A percentile compares a stretch with the other conserved stretches of the same genome.
Evolutionary conservation across 2,329 filamentous ascomycete species (phyloP).

Genomic region (Teratosphaeria destructans): DNA sequence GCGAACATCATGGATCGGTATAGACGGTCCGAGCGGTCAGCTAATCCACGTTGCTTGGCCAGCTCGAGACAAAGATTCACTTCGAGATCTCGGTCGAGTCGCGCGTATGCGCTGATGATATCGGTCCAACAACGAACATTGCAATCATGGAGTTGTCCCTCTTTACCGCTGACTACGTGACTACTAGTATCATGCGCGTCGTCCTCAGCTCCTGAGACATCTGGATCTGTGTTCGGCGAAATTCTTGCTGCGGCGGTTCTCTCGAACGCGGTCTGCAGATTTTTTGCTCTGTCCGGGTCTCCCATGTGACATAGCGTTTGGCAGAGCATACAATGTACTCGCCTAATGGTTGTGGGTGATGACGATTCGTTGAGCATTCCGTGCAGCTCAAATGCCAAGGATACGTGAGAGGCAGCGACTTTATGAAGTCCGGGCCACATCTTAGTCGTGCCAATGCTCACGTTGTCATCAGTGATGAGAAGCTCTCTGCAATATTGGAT

Average conservation of each 20-base stretch:
- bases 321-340: neutral
- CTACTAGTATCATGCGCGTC: neutral
- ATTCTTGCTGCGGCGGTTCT: neutral
- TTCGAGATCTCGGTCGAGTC: neutral
- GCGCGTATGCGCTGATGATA: neutral
- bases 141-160: neutral
- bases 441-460: neutral
- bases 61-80: neutral
- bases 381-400: neutral
- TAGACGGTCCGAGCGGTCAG: neutral
- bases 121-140: neutral
- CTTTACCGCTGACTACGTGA: neutral
- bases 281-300: neutral
- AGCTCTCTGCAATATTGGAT: conserved; percentile 47
- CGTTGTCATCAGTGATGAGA: neutral
- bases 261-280: neutral
- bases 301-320: neutral
- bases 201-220: neutral
- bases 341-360: neutral
- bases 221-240: neutral
- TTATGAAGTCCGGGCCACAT: neutral
- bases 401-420: neutral
- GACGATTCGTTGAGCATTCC: neutral
- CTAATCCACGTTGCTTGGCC: neutral
- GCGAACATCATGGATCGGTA: neutral